A percentile compares a stretch with the other conserved stretches of the same genome.
phyloP scores from a whole-genome alignment of 768 basidiomycete genomes.

The Suillus subalutaceus region DNA sequence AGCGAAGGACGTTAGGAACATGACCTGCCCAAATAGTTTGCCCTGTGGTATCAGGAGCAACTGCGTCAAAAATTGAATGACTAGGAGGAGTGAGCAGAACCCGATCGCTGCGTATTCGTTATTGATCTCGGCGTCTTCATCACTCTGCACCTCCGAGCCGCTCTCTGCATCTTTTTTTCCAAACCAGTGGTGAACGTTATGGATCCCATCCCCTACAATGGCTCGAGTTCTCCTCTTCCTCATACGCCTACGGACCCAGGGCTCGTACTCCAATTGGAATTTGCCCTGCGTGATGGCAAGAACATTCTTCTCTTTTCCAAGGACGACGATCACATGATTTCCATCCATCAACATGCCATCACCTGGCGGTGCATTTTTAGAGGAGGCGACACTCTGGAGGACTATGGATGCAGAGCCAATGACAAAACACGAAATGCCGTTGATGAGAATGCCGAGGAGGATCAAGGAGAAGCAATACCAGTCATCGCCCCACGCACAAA shows the following conservation, averaged over 20 bases:
- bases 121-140: conserved; percentile 12
- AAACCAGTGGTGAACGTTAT: background rate
- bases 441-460: conserved; percentile 33
- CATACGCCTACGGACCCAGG: conserved; percentile 18
- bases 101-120: conserved; percentile 18
- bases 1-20: conserved; percentile 26
- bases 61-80: conserved; percentile 25
- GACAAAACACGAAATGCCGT: conserved; percentile 28
- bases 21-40: conserved; percentile 25
- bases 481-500: conserved; percentile 28
- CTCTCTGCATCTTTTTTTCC: conserved; percentile 1
- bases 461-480: conserved; percentile 36
- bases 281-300: conserved; percentile 21
- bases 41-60: conserved; percentile 27
- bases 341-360: conserved; percentile 19
- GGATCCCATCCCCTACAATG: background rate
- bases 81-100: conserved; percentile 20
- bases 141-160: background rate
- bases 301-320: conserved; percentile 20
- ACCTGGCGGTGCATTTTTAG: conserved; percentile 16
- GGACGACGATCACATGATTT: conserved; percentile 18
- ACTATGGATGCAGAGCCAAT: conserved; percentile 25
- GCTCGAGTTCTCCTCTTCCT: background rate
- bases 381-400: conserved; percentile 12
- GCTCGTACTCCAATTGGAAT: conserved; percentile 21